Base-by-base conservation (phyloP, 345 rosid species). In the Cardiospermum halicacabum region DNA sequence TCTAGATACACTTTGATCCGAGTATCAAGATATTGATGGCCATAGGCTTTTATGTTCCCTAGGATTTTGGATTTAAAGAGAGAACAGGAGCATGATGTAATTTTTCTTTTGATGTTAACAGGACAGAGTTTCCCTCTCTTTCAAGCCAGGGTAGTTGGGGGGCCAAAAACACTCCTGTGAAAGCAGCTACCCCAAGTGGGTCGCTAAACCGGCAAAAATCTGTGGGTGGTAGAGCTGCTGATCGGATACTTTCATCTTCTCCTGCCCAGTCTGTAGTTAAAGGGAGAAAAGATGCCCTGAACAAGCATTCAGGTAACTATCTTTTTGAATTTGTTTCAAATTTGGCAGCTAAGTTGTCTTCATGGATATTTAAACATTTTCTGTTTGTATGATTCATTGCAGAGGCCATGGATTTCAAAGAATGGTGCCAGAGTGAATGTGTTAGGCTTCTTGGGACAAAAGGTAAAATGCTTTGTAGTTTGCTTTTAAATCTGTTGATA, bases 351-450 rank as follows among this genome's bases (percentile, higher is more conserved):
- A 26, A 50, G 24, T 42, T 27, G 21, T 26, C 36, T 31, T 19
- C 30, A n/a, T 13, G 22, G 65, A 53, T 31, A 31, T 43, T 22
- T 10, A 50, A 2, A 28, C 48, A 45, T 11, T 68, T 56, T 30
- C 58, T 67, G 31, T 61, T 54, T 71, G 45, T 45, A 11, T 30
- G 24, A 58, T 48, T 25, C 65, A 58, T 73, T 63, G 70, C 97
- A 94, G 99, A 91, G 85, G 96, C 97, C 36, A 83, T 74, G 84
- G 95, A 78, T 74, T 94, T 94, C 83, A 83, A 85, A 73, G 91
- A 89, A 77, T 94, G 99, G 99, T 94, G 99, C 61, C 82, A 85
- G 73, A 78, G 74, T 49, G 97, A 94, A 78, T 87, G 97, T 71
- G 78, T 62, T 53, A 87, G 97, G 82, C 96, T 94, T 65, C 70